These are phyloP conservation scores for Colletotrichum tofieldiae DNA, from an alignment of 2,329 filamentous ascomycete species.

Conservation along the genomic window DNA sequence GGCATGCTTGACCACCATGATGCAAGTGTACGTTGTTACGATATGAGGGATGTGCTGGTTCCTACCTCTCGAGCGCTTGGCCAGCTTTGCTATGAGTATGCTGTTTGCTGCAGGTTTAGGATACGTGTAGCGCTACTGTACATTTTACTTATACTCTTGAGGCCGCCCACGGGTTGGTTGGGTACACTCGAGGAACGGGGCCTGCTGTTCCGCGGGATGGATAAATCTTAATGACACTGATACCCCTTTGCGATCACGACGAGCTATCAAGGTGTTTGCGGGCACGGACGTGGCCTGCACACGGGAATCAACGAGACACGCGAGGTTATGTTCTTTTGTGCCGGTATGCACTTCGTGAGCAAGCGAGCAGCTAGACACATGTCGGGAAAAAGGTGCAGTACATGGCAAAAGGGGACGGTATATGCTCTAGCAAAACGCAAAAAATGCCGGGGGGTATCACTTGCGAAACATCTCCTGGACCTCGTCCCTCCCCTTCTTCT, in stretches of 20 bases:
- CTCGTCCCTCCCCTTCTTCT: constrained; percentile 43
- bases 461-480: neutral
- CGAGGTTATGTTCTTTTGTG: neutral
- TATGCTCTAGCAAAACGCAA: neutral
- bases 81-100: neutral
- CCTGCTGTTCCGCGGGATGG: neutral
- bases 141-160: neutral
- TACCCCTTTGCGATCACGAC: constrained; percentile 7
- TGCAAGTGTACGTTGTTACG: neutral
- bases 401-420: neutral
- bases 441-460: constrained; percentile 23
- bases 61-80: neutral
- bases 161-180: neutral
- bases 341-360: neutral
- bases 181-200: neutral
- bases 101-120: neutral
- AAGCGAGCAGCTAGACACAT: neutral
- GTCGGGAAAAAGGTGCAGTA: neutral
- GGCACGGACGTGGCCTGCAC: neutral
- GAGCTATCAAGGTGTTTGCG: neutral
- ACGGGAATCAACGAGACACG: no score
- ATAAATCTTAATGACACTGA: constrained; percentile 25
- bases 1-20: neutral
- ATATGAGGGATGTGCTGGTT: neutral
- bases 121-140: constrained; percentile 15